Percentiles rank a stretch among this genome's conserved stretches.
Conservation (phyloP, 768 basidiomycete genomes). For the Mycena belliarum region DNA sequence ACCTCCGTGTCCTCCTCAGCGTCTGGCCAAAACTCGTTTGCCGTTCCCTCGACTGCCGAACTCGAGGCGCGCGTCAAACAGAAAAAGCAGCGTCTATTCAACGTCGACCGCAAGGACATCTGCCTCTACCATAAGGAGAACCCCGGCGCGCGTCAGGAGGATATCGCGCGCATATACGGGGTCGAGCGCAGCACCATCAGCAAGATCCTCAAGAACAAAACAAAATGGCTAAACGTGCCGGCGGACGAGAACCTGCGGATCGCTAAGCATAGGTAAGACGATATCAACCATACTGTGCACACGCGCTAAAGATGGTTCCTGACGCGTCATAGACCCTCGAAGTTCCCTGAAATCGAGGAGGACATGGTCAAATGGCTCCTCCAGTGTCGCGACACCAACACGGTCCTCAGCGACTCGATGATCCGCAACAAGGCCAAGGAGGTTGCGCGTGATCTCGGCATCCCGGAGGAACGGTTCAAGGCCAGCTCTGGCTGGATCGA, state of each 20-base stretch:
- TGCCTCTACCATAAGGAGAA: constrained; percentile 65
- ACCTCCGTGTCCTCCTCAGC: constrained; percentile 53
- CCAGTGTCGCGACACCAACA: constrained; percentile 47
- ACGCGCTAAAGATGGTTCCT: neutral
- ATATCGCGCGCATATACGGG: constrained; percentile 73
- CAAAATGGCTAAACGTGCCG: constrained; percentile 75
- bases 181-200: constrained; percentile 93
- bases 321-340: constrained; percentile 57
- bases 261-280: constrained; percentile 67
- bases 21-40: constrained; percentile 25
- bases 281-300: neutral
- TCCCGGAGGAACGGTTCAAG: constrained; percentile 78
- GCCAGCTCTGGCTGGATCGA: constrained; percentile 93
- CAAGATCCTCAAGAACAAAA: constrained; percentile 85
- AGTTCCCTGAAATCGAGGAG: constrained; percentile 77
- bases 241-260: constrained; percentile 58
- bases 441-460: constrained; percentile 56
- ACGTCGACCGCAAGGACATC: constrained; percentile 73
- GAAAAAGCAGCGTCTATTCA: constrained; percentile 73
- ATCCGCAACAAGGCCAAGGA: constrained; percentile 68
- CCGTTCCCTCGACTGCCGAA: constrained; percentile 24
- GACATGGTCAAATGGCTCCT: constrained; percentile 62
- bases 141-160: constrained; percentile 77
- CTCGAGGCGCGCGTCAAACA: constrained; percentile 47
- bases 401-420: constrained; percentile 62